These are phyloP conservation scores for Sesbania bispinosa DNA, from an alignment of 306 rosid species.

Conservation along the genomic window DNA sequence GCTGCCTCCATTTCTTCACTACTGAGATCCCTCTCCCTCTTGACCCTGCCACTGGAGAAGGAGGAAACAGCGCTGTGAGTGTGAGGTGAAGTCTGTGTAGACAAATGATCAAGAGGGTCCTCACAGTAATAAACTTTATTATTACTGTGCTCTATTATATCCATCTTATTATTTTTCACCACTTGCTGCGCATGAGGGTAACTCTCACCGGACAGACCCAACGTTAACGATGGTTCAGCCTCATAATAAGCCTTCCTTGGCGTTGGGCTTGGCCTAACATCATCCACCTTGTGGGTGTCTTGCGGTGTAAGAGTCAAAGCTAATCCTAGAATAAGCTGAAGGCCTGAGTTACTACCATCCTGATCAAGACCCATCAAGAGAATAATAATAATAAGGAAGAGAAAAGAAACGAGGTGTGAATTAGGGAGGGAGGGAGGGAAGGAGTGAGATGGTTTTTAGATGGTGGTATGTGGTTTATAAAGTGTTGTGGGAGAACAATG, in stretches of 20 bases:
- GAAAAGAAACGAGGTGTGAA: too few relatives aligned
- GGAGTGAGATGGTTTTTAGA: slow-evolving; percentile 26
- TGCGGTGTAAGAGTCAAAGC: slow-evolving; percentile 32
- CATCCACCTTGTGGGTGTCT: slow-evolving; percentile 16
- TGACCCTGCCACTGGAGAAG: slow-evolving; percentile 69
- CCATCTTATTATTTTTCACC: neutral
- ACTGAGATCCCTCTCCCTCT: slow-evolving; percentile 88
- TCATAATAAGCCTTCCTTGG: slow-evolving; percentile 29
- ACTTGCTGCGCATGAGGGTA: neutral
- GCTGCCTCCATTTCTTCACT: slow-evolving; percentile 53
- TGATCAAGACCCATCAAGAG: slow-evolving; percentile 56
- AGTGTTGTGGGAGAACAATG: slow-evolving; percentile 36
- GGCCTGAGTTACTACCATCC: slow-evolving; percentile 50
- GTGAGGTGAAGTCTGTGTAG: slow-evolving; percentile 58
- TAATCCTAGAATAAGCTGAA: slow-evolving; percentile 62
- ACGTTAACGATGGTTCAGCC: slow-evolving; percentile 69
- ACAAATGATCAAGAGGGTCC: slow-evolving; percentile 35
- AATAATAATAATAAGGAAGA: neutral
- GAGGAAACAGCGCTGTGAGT: slow-evolving; percentile 78
- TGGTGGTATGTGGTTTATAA: slow-evolving; percentile 39
- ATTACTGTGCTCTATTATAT: too few relatives aligned
- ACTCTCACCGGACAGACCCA: slow-evolving; percentile 48
- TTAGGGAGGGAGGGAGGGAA: neutral
- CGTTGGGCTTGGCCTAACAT: neutral
- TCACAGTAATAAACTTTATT: slow-evolving; percentile 18